Conservation (phyloP, 2,329 filamentous ascomycete genomes). For the Microdochium paspali region DNA sequence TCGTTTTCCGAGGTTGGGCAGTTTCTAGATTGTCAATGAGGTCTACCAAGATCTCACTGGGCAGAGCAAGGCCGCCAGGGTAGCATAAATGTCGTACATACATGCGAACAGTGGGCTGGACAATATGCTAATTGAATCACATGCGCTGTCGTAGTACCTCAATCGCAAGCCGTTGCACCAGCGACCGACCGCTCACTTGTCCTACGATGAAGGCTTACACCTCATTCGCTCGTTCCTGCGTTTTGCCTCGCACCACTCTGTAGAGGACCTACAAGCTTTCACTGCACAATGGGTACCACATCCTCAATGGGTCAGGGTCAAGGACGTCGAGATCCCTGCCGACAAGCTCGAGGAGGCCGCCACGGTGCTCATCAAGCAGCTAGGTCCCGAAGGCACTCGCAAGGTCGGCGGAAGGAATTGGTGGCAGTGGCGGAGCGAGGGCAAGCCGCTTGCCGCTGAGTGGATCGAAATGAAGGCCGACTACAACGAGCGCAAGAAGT, state of each 20-base stretch:
- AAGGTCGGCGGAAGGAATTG: slow-evolving; percentile 73
- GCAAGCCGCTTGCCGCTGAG: slow-evolving; percentile 64
- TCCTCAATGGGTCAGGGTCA: slow-evolving; percentile 77
- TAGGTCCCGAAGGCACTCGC: slow-evolving; percentile 67
- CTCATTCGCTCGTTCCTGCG: slow-evolving; percentile 78
- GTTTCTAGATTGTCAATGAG: too few relatives aligned
- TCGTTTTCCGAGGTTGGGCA: too few relatives aligned
- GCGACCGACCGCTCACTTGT: slow-evolving; percentile 82
- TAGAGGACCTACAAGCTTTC: slow-evolving; percentile 89
- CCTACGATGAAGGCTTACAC: slow-evolving; percentile 86
- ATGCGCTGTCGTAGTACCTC: slow-evolving; percentile 51
- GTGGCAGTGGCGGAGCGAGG: slow-evolving; percentile 79
- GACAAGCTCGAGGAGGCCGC: slow-evolving; percentile 59
- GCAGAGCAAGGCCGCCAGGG: too few relatives aligned
- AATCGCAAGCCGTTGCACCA: slow-evolving; percentile 66
- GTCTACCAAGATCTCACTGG: too few relatives aligned
- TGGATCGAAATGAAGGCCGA: slow-evolving; percentile 95
- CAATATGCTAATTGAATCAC: background rate
- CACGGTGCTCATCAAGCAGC: slow-evolving; percentile 55
- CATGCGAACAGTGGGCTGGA: too few relatives aligned
- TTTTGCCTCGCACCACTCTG: slow-evolving; percentile 78
- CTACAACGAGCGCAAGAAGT: slow-evolving; percentile 60
- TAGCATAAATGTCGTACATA: too few relatives aligned
- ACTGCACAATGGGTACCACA: slow-evolving; percentile 86
- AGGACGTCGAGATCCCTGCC: slow-evolving; percentile 56